phyloP scores from a whole-genome alignment of 148 eudicot genomes.

The Arbutus unedo region DNA sequence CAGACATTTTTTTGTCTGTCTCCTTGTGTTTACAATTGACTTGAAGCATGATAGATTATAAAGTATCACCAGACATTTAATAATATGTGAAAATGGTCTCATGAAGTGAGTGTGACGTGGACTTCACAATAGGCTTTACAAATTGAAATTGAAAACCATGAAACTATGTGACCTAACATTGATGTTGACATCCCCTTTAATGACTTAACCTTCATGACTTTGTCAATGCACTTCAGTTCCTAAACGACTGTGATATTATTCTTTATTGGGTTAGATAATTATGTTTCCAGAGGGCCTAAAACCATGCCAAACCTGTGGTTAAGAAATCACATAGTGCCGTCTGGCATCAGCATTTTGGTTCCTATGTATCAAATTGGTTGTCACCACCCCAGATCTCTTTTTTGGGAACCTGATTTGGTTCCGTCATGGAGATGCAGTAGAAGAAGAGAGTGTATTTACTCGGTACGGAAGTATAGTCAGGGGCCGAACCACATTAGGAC shows the following conservation, averaged over 20 bases:
- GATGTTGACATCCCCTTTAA: background rate
- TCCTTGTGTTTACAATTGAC: background rate
- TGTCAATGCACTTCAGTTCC: background rate
- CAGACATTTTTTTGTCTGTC: background rate
- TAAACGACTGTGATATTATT: background rate
- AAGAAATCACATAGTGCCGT: background rate
- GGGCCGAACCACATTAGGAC: too few species aligned
- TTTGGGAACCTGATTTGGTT: too few species aligned
- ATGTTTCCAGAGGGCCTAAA: background rate
- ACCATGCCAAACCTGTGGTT: background rate
- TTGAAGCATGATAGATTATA: background rate
- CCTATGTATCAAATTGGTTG: too few species aligned
- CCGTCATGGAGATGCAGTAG: too few species aligned
- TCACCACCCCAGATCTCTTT: too few species aligned
- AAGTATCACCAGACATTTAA: background rate
- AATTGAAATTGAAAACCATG: background rate
- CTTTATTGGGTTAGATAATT: background rate
- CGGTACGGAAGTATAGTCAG: too few species aligned
- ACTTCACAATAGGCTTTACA: background rate
- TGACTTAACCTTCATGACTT: background rate
- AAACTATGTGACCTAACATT: background rate
- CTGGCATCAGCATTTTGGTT: too few species aligned
- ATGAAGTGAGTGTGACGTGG: background rate
- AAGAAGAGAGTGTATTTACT: too few species aligned
- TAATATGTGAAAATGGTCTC: background rate